Conservation (phyloP, 1,284 basidiomycete species). For the Meripilus lineatus region DNA sequence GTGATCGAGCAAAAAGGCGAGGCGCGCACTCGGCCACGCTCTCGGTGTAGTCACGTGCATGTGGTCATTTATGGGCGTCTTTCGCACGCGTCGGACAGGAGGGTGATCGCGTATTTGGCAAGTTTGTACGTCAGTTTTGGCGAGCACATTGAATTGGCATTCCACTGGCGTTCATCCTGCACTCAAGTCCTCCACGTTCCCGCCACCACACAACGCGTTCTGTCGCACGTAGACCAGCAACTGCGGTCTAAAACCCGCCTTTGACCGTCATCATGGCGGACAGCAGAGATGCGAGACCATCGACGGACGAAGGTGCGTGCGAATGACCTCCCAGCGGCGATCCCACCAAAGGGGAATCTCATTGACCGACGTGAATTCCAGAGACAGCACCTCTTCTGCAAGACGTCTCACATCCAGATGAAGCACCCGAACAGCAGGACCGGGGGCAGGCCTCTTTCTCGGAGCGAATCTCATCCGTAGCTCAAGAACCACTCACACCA, state of each 20-base stretch:
- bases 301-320: slow-evolving; percentile 17
- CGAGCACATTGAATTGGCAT: background rate
- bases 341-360: background rate
- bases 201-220: too few species aligned
- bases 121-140: too few species aligned
- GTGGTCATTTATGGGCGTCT: too few species aligned
- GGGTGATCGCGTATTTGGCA: too few species aligned
- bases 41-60: too few species aligned
- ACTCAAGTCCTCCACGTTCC: too few species aligned
- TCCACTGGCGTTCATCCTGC: background rate
- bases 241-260: too few species aligned
- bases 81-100: too few species aligned
- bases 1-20: too few species aligned
- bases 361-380: slow-evolving; percentile 11
- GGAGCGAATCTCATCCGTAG: slow-evolving; percentile 49
- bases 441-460: slow-evolving; percentile 33
- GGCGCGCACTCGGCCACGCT: too few species aligned
- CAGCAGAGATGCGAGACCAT: slow-evolving; percentile 14
- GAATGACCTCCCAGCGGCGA: background rate
- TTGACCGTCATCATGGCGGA: slow-evolving; percentile 15
- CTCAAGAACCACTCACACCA: slow-evolving; percentile 76
- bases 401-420: slow-evolving; percentile 26
- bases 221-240: too few species aligned
- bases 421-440: slow-evolving; percentile 9
- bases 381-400: slow-evolving; percentile 28